These are phyloP conservation scores for Tieghemiomyces parasiticus DNA, from an alignment of 192 early-diverging fungal genomes.

Conservation along the genomic window DNA sequence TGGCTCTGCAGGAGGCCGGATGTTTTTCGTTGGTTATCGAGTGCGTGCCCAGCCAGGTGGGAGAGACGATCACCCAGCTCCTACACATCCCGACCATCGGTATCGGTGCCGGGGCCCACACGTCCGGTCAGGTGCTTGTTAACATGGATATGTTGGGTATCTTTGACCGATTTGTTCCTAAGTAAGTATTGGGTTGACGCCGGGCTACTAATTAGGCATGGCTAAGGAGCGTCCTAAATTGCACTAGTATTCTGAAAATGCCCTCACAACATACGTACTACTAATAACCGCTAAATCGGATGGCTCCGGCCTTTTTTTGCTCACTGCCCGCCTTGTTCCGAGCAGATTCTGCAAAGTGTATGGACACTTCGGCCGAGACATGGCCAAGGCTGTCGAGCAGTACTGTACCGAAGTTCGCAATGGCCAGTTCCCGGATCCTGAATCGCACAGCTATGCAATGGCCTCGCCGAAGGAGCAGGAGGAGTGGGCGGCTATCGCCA, in stretches of 20 bases:
- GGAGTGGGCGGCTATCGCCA: conserved; percentile 23
- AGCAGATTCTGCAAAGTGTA: conserved; percentile 79
- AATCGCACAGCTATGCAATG: conserved; percentile 72
- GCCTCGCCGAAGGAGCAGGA: conserved; percentile 26
- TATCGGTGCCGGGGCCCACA: conserved; percentile 80
- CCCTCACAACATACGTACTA: background rate
- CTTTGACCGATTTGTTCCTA: conserved; percentile 83
- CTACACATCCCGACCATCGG: conserved; percentile 88
- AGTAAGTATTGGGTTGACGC: conserved; percentile 27
- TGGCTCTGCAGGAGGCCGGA: conserved; percentile 81
- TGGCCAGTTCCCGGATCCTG: conserved; percentile 55
- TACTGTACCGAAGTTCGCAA: conserved; percentile 67
- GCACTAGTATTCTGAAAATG: background rate
- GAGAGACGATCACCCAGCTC: conserved; percentile 60
- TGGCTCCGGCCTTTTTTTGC: background rate
- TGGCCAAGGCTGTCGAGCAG: conserved; percentile 49
- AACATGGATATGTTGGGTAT: conserved; percentile 80
- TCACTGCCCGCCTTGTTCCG: background rate
- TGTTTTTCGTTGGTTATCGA: conserved; percentile 86
- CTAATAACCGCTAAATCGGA: background rate
- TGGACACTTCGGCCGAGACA: conserved; percentile 54
- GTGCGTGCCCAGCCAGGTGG: conserved; percentile 82
- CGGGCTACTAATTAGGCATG: background rate
- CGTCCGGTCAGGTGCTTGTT: conserved; percentile 92
- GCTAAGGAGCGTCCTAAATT: background rate